Conservation (phyloP, 2,329 filamentous ascomycete genomes). For the Geosmithia putterillii region DNA sequence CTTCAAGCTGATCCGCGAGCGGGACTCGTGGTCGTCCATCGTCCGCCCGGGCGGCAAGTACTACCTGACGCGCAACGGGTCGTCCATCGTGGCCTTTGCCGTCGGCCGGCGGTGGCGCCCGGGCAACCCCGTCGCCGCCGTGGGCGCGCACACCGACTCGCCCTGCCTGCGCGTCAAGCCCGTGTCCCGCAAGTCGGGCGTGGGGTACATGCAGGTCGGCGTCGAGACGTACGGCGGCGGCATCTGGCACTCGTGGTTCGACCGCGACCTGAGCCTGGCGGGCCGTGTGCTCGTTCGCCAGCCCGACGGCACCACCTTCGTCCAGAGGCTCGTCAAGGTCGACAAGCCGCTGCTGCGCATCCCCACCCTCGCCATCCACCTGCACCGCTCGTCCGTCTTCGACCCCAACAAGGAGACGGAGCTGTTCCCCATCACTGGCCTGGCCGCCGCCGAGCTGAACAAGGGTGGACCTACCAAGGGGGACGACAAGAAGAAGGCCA, state of each 20-base stretch:
- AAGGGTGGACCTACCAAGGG: slow-evolving; percentile 41
- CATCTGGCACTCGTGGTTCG: slow-evolving; percentile 98
- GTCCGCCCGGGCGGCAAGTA: slow-evolving; percentile 86
- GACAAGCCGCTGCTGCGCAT: slow-evolving; percentile 84
- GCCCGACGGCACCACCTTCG: slow-evolving; percentile 59
- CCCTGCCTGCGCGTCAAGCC: slow-evolving; percentile 88
- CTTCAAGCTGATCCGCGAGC: slow-evolving; percentile 81
- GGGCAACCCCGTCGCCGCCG: slow-evolving; percentile 82
- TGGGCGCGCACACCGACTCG: slow-evolving; percentile 94
- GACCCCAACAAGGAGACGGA: slow-evolving; percentile 96
- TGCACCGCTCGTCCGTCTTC: slow-evolving; percentile 77
- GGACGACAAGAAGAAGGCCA: slow-evolving; percentile 23
- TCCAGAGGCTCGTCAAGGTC: slow-evolving; percentile 79
- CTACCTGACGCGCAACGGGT: slow-evolving; percentile 87
- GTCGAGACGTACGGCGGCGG: slow-evolving; percentile 96
- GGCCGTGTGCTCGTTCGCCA: slow-evolving; percentile 75
- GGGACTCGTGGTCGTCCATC: slow-evolving; percentile 72
- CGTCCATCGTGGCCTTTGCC: slow-evolving; percentile 85
- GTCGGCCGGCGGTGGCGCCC: slow-evolving; percentile 85
- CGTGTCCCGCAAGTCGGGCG: slow-evolving; percentile 75
- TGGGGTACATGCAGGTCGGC: slow-evolving; percentile 86
- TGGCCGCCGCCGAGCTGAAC: slow-evolving; percentile 82
- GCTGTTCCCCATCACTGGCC: slow-evolving; percentile 82
- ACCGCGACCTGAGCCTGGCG: slow-evolving; percentile 83
- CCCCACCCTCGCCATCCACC: slow-evolving; percentile 86